Percentiles rank a stretch among this genome's conserved stretches.
These are phyloP conservation scores for Aquanectria penicillioides DNA, from an alignment of 2,329 filamentous ascomycete species.

Conservation along the genomic window DNA sequence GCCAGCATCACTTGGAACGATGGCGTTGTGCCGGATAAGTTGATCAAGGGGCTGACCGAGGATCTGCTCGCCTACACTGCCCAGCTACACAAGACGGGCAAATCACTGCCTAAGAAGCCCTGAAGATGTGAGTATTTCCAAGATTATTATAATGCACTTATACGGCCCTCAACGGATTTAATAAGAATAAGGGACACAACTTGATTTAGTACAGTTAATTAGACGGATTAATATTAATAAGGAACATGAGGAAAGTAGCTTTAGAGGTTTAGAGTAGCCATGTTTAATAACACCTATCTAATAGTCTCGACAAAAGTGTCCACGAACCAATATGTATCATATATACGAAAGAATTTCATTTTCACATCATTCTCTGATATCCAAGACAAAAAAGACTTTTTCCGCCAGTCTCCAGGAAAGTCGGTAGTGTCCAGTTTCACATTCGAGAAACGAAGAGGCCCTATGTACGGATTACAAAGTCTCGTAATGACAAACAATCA, in stretches of 20 bases:
- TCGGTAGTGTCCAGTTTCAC: background rate
- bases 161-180: too few species aligned
- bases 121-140: too few species aligned
- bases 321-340: background rate
- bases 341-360: background rate
- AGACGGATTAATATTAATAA: too few species aligned
- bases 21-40: slow-evolving; percentile 49
- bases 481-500: slow-evolving; percentile 16
- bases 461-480: slow-evolving; percentile 27
- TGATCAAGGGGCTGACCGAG: slow-evolving; percentile 49
- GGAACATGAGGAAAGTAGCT: too few species aligned
- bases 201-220: too few species aligned
- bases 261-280: too few species aligned
- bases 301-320: too few species aligned
- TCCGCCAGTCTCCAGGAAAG: slow-evolving; percentile 7
- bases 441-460: slow-evolving; percentile 15
- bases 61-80: slow-evolving; percentile 46
- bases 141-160: too few species aligned
- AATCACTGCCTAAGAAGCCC: slow-evolving; percentile 26
- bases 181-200: too few species aligned
- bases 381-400: background rate
- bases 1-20: slow-evolving; percentile 61
- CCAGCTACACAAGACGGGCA: slow-evolving; percentile 38
- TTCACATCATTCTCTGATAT: slow-evolving; percentile 1
- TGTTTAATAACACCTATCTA: too few species aligned